Base-by-base conservation (phyloP, 192 early-diverging fungal species). In the Diversispora epigaea region DNA sequence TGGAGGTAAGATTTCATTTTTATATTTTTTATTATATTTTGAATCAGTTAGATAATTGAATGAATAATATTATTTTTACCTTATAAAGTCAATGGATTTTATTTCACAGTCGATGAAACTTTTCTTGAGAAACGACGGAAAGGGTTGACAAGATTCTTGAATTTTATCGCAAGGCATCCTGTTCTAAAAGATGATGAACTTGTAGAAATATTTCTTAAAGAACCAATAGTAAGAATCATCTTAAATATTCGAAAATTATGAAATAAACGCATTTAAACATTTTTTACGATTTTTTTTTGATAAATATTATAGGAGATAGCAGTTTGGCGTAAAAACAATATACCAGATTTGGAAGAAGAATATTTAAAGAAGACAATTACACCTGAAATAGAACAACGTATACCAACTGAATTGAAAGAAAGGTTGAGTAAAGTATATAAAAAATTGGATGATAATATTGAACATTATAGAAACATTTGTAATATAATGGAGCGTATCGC, bases 161-260 rank as follows among this genome's bases (percentile, higher is more conserved):
- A 92, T 78, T 84, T 88, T n/a, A 76, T 95, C 43, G 85, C 85
- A 11, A 87, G 93, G 45, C 93, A 95, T 75, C 93, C 93, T 12
- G 78, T 90, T 4, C 64, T 95, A 68, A 77, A 82, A n/a, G 77
- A 81, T 49, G 92, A 95, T 68, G 82, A 83, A 12, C 66, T 87
- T 3, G 85, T 93, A 6, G 76, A 82, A 49, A 84, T 83, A 32
- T 93, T 93, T 68, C 83, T 93, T 44, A 89, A 89, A 3, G 89
- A 90, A 39, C 86, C 88, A 76, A 81, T 82, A 66, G 91, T 88
- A 82, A 68, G 82, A 61, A 14, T 40, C 39, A 40, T 52, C 4
- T 43, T 71, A 49, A 39, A 1, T 73, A 62, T 19, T 0, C 25
- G 25, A 32, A 32, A 78, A 25, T 1, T 11, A n/a, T 15, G 22